A percentile compares a stretch with the other conserved stretches of the same genome.
Evolutionary conservation across 139 green algal genomes (phyloP).

Genomic region (Chlorella vulgaris): DNA sequence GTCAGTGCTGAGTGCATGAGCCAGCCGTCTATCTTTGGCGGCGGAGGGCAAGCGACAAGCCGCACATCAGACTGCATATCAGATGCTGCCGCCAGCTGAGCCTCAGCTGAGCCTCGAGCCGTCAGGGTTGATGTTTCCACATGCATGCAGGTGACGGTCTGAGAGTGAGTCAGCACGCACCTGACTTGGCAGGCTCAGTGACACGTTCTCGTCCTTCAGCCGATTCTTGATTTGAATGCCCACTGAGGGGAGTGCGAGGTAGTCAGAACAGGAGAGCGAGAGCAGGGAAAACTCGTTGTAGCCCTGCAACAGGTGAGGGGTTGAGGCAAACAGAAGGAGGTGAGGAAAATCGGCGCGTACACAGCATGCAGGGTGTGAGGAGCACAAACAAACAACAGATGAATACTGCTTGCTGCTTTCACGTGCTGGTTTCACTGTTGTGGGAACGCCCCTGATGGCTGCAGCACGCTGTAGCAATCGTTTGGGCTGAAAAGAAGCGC

Average conservation of each 20-base stretch:
- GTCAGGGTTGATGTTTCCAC: too few species aligned
- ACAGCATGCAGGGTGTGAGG: too few species aligned
- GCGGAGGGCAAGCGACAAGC: too few species aligned
- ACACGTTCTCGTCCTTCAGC: constrained; percentile 70
- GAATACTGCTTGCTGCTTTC: too few species aligned
- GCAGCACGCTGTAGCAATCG: too few species aligned
- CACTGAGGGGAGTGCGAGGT: constrained; percentile 65
- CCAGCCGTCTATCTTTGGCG: background rate
- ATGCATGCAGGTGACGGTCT: too few species aligned
- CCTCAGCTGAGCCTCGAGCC: too few species aligned
- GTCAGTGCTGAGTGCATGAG: background rate
- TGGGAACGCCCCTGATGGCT: background rate
- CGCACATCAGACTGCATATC: background rate
- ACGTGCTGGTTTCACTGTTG: too few species aligned
- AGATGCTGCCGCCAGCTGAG: background rate
- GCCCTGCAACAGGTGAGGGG: constrained; percentile 20
- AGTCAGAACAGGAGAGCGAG: constrained; percentile 76
- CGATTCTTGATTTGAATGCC: constrained; percentile 77
- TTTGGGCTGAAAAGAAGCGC: too few species aligned
- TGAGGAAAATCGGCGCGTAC: too few species aligned
- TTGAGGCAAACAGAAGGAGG: background rate
- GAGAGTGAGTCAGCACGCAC: too few species aligned
- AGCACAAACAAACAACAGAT: too few species aligned
- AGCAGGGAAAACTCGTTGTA: constrained; percentile 81
- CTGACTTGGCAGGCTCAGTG: constrained; percentile 71